Percentiles rank a stretch among this genome's conserved stretches.
These are phyloP conservation scores for Auriculariales sp. DNA, from an alignment of 768 basidiomycete species.

Conservation along the genomic window DNA sequence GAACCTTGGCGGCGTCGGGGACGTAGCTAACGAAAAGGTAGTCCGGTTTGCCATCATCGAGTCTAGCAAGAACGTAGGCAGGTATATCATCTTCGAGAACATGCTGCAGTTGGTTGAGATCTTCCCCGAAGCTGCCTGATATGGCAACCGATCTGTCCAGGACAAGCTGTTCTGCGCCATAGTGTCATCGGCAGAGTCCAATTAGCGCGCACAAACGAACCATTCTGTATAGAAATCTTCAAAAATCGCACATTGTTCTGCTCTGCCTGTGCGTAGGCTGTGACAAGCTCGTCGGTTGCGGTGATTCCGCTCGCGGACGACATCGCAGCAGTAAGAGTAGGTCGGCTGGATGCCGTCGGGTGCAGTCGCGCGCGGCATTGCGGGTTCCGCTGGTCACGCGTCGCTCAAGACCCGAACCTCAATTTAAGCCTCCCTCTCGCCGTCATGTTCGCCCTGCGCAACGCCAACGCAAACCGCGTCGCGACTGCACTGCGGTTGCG, in stretches of 20 bases:
- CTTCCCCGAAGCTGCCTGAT: constrained; percentile 35
- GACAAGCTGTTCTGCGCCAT: constrained; percentile 49
- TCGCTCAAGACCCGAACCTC: too few species aligned
- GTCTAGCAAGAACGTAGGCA: constrained; percentile 59
- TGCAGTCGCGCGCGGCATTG: too few species aligned
- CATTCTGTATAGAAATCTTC: constrained; percentile 63
- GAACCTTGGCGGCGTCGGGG: constrained; percentile 65
- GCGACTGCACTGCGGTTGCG: too few species aligned
- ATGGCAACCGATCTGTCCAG: constrained; percentile 36
- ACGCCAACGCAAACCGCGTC: too few species aligned
- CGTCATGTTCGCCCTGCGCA: too few species aligned
- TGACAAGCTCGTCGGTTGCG: constrained; percentile 41
- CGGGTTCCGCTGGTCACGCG: too few species aligned
- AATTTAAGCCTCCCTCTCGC: too few species aligned
- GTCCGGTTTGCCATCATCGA: constrained; percentile 42
- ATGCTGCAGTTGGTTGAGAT: constrained; percentile 42
- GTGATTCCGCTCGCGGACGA: constrained; percentile 61
- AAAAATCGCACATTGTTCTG: constrained; percentile 44
- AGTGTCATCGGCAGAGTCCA: constrained; percentile 6
- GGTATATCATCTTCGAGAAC: constrained; percentile 47
- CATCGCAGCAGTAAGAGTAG: too few species aligned
- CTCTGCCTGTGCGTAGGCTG: constrained; percentile 32
- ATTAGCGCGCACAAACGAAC: constrained; percentile 23
- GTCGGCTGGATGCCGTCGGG: too few species aligned
- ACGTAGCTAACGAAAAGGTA: constrained; percentile 74